Evolutionary conservation across 2,329 filamentous ascomycete species (phyloP), one percentile per base, ranked within the genome.

Genomic region (Xylariales sp.): DNA sequence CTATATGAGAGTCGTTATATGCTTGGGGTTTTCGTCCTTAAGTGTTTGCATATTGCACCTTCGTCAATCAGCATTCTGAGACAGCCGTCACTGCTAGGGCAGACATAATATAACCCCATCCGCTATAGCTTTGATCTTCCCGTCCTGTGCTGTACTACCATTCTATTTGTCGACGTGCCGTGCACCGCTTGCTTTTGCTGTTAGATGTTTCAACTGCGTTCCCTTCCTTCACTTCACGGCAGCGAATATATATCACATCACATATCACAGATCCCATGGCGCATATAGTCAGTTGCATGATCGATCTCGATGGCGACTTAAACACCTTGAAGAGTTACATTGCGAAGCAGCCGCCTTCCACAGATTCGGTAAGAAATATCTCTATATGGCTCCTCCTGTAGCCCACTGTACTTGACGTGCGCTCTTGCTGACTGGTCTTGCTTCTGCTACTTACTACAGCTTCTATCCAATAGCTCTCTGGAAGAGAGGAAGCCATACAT

Each of bases 261-360:
- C 51, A 33, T 46, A 50, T 45, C 51, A 50, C 54, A 52, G 52
- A 50, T 46, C 42, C 46, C 57, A 59, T 81, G 77, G 74, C 76
- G 61, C 78, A 82, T 59, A 81, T 81, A 59, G 74, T 72, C 56
- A 72, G 65, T 51, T 79, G 76, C 56, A 67, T 81, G 62, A 62
- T 72, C 48, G 67, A 70, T 50, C 54, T 57, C 41, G 70, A 72
- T 50, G 54, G 60, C 43, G 65, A 65, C 29, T 49, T 48, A 27
- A 47, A 50, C 40, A 57, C 56, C 45, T 52, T 63, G 43, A 63
- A 59, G 54, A 66, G 61, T 49, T 67, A 72, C 70, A 72, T 76
- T 67, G 66, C 67, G 48, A 72, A 66, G 43, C 67, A 72, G 40
- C 61, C 67, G 42, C 52, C 64, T 44, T 59, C 63, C 38, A 62